A percentile compares a stretch with the other conserved stretches of the same genome.
These are phyloP conservation scores for Streptanthus diversifolius DNA, from an alignment of 345 rosid genomes.

Conservation along the genomic window DNA sequence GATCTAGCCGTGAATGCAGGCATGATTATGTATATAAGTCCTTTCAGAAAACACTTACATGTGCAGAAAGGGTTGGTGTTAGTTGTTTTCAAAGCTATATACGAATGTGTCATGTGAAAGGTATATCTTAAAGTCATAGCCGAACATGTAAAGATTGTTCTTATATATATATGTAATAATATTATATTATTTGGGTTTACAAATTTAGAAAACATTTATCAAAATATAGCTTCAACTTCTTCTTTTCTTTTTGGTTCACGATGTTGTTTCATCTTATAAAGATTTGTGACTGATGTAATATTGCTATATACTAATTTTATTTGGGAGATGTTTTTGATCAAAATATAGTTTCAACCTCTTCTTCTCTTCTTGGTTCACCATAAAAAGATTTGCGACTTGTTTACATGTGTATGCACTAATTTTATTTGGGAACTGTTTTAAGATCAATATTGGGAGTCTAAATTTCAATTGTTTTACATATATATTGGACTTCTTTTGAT, in stretches of 20 bases:
- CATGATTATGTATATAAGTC: background rate
- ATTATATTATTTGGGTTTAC: background rate
- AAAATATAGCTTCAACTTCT: background rate
- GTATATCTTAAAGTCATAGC: constrained; percentile 33
- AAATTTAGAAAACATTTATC: background rate
- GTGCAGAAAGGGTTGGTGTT: constrained; percentile 30
- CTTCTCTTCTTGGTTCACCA: background rate
- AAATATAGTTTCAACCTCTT: background rate
- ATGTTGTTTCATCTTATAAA: background rate
- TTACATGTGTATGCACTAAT: background rate
- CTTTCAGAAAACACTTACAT: constrained; percentile 15
- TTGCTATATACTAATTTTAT: background rate
- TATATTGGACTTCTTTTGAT: background rate
- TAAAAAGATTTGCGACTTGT: background rate
- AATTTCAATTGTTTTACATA: background rate
- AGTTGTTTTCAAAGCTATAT: constrained; percentile 24
- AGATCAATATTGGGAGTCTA: background rate
- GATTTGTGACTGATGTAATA: background rate
- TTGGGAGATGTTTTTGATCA: background rate
- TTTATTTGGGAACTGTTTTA: background rate
- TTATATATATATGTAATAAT: background rate
- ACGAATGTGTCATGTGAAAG: constrained; percentile 31
- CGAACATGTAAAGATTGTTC: background rate
- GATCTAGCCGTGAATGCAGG: constrained; percentile 22
- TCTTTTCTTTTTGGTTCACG: background rate